Evolutionary conservation across 306 rosid species (phyloP), one percentile per base, ranked within the genome.

Genomic region (Psophocarpus tetragonolobus): DNA sequence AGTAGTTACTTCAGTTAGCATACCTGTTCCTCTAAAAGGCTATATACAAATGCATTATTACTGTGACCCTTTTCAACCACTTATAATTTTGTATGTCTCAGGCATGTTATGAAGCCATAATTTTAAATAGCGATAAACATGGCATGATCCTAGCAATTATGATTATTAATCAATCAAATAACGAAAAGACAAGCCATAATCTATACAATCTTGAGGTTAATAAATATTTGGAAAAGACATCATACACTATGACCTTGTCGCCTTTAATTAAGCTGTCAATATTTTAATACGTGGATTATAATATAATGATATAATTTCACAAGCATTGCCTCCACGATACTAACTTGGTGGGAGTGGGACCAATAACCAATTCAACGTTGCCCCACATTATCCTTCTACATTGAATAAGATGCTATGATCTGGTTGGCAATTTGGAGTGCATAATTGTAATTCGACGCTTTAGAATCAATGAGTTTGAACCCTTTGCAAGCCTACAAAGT

Each of bases 31-130:
- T 65, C 61, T 50, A 77, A 47, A 17, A 20, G 20, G 61, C 61
- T 17, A 32, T 7, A 9, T 26, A 60, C 60, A 48, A 27, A 58
- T 71, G 53, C 68, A 78, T 72, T 66, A 66, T 78, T 73, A 48
- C 1, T 15, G 78, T 42, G 70, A 50, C 23, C 33, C 23, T 71
- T 74, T 71, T 50, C 73, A 71, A 62, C n/a, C 51, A 73, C 68
- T 77, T 69, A 80, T 79, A 79, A 77, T 84, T 74, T 84, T 74
- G 78, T 78, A 80, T 84, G 83, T 77, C 81, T 79, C 75, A 78
- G 68, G 96, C 96, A 89, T 91, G 97, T 88, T 78, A 84, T 80
- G 91, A 79, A 84, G 75, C 67, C 75, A 76, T 80, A 21, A 80
- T 83, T 77, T 50, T 57, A 57, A 48, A 78, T 75, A 29, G 82